Conservation (phyloP, 1,139 yeast genomes). For the Pichia sp. region DNA sequence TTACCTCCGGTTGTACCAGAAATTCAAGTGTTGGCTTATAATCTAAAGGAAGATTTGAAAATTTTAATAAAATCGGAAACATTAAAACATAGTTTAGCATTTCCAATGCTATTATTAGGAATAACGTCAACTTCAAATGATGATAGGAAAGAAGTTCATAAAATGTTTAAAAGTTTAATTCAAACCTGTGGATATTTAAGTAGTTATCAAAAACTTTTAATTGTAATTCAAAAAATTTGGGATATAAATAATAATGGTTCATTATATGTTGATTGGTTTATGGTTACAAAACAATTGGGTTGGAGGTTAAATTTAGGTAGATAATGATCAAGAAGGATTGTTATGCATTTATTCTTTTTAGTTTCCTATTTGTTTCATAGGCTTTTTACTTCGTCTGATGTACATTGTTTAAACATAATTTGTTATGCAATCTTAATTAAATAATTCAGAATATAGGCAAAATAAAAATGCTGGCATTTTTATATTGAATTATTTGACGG, state of each 20-base stretch:
- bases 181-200: conserved; percentile 24
- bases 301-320: conserved; percentile 25
- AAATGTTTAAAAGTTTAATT: conserved; percentile 32
- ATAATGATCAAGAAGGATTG: background rate
- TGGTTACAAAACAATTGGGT: conserved; percentile 20
- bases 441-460: too few relatives aligned
- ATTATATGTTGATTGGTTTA: conserved; percentile 24
- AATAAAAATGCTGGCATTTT: too few relatives aligned
- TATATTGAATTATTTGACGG: too few relatives aligned
- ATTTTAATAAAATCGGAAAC: conserved; percentile 34
- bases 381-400: background rate
- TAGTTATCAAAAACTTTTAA: conserved; percentile 22
- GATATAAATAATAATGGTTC: conserved; percentile 19
- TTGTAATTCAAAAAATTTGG: conserved; percentile 24
- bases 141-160: conserved; percentile 34
- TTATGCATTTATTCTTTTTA: background rate
- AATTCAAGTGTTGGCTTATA: conserved; percentile 30
- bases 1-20: conserved; percentile 43
- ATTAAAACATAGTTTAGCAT: conserved; percentile 43
- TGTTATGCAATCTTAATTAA: too few relatives aligned
- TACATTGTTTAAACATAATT: too few relatives aligned
- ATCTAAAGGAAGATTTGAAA: conserved; percentile 32
- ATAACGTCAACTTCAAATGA: conserved; percentile 37
- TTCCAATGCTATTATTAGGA: conserved; percentile 46
- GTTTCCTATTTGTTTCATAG: background rate